phyloP scores from a whole-genome alignment of 164 flowering plant genomes.

The Aristolochia contorta region DNA sequence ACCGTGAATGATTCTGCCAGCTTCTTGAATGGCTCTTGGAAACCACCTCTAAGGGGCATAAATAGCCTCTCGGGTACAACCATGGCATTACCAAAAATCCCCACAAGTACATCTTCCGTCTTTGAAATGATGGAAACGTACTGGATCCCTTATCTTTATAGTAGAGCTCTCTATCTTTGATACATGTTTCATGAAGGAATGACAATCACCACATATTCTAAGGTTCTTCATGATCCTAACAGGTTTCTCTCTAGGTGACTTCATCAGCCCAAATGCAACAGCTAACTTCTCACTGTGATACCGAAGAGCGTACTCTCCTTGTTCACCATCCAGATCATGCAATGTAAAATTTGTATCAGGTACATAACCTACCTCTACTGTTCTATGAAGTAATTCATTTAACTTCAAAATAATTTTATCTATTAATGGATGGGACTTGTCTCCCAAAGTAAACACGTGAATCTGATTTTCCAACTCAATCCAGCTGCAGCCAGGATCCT shows the following conservation, averaged over 20 bases:
- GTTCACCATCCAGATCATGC: constrained; percentile 80
- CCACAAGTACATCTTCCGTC: constrained; percentile 72
- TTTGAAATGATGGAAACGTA: constrained; percentile 72
- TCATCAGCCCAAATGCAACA: constrained; percentile 62
- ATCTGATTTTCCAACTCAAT: constrained; percentile 50
- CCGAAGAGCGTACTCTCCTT: constrained; percentile 54
- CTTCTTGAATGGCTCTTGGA: too few species aligned
- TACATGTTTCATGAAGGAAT: constrained; percentile 55
- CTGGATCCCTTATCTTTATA: constrained; percentile 63
- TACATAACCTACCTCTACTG: constrained; percentile 49
- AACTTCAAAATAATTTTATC: constrained; percentile 31
- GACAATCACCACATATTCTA: constrained; percentile 85
- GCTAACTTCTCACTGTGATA: constrained; percentile 83
- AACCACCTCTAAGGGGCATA: too few species aligned
- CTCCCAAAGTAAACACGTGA: constrained; percentile 60
- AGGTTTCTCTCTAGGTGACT: constrained; percentile 32
- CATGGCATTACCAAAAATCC: constrained; percentile 57
- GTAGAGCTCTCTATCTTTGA: constrained; percentile 32
- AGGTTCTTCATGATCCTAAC: constrained; percentile 72
- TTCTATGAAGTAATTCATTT: constrained; percentile 32
- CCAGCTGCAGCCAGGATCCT: constrained; percentile 95
- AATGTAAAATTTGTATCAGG: constrained; percentile 65
- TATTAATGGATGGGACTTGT: constrained; percentile 50
- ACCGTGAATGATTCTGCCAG: too few species aligned
- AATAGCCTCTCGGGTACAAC: too few species aligned